Base-by-base conservation (phyloP, 179 eudicot species). In the Drosera spatulata region DNA sequence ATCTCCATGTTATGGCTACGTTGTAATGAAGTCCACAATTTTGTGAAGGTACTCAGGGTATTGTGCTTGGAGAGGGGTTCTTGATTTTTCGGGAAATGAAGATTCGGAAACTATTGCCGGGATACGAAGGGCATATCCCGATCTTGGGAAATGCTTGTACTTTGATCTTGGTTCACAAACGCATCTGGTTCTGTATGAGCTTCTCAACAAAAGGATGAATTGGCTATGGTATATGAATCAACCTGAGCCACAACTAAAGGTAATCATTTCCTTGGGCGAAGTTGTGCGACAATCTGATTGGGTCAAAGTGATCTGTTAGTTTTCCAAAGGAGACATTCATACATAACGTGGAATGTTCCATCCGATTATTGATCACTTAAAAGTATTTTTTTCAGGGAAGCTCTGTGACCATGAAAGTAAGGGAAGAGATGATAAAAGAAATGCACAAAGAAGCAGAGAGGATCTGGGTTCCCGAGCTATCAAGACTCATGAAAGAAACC, bases 41-140 rank as follows among this genome's bases (percentile, higher is more conserved):
- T 22, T 22, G 10, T 42, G 60, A 59, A 85, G 96, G 77, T 90
- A 90, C 68, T 64, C 95, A 60, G 97, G 95, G 41, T 90, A 87
- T 57, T 85, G 89, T 74, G 97, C 93, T 39, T 90, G 97, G 97
- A 85, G 95, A 81, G 97, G 97, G 39, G 82, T 90, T 54, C 70
- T 85, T 43, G 82, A 85, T 66, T 81, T 73, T 65, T 69, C 80
- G 3, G 75, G 69, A 15, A 65, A 69, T 47, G 78, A 73, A 65
- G 54, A 78, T 39, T 79, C 84, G 0, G 87, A 78, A 33, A 63
- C 72, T n/a, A 69, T 86, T 47, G 43, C 13, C 37, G 80, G 75
- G 56, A 62, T 90, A 6, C 66, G 76, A 60, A 71, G 59, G 53
- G 80, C 66, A 41, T 90, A 80, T 66, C 90, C 80, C 6, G 93